Conservation (phyloP, 164 flowering plant genomes). For the Vitis amurensis region DNA sequence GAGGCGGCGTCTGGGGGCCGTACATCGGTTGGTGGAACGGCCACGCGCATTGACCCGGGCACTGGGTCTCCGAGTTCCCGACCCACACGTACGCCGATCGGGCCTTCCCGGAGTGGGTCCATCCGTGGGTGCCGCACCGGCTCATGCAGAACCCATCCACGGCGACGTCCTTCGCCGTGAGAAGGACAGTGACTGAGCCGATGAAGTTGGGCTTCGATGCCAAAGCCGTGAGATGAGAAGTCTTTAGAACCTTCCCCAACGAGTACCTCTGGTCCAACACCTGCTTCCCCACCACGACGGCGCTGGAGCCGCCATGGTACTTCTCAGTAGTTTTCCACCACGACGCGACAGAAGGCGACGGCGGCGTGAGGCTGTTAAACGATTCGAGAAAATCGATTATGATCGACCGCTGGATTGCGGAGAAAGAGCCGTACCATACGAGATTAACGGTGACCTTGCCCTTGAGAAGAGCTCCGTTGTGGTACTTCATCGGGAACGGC, state of each 20-base stretch:
- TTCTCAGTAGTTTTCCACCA: conserved; percentile 69
- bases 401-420: conserved; percentile 55
- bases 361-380: conserved; percentile 21
- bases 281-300: conserved; percentile 50
- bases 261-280: conserved; percentile 40
- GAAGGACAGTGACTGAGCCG: conserved; percentile 38
- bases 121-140: conserved; percentile 33
- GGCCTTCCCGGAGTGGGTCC: conserved; percentile 8
- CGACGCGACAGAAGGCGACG: conserved; percentile 48
- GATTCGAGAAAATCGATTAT: conserved; percentile 64
- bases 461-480: conserved; percentile 50
- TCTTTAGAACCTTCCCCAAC: conserved; percentile 51
- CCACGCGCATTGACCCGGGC: conserved; percentile 94
- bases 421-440: conserved; percentile 64
- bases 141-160: conserved; percentile 46
- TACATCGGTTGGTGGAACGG: conserved; percentile 83
- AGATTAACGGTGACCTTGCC: conserved; percentile 50
- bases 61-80: conserved; percentile 77
- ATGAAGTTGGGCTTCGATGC: conserved; percentile 24
- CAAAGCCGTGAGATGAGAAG: conserved; percentile 30
- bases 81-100: conserved; percentile 68
- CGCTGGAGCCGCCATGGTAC: conserved; percentile 46
- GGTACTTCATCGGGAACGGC: conserved; percentile 48
- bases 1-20: conserved; percentile 80
- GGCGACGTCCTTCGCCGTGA: conserved; percentile 63